phyloP scores from a whole-genome alignment of 83 land plant genomes.

The Picea abies region DNA sequence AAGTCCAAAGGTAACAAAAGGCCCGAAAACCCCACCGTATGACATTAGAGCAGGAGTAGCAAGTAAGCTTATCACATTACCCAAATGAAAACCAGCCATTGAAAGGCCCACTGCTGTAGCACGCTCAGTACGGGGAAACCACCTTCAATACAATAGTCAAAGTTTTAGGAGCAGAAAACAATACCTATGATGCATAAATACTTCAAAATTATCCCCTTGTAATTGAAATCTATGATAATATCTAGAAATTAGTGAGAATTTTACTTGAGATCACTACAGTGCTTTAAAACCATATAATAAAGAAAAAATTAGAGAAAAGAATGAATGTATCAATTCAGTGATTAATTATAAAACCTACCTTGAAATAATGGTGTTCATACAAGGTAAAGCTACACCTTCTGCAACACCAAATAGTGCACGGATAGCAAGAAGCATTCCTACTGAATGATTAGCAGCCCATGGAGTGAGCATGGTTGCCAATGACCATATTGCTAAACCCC shows the following conservation, averaged over 20 bases:
- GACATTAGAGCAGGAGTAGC: slow-evolving; percentile 66
- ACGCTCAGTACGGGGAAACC: slow-evolving; percentile 89
- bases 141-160: slow-evolving; percentile 44
- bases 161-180: too few relatives aligned
- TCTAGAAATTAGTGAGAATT: background rate
- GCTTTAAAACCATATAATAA: slow-evolving; percentile 1
- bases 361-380: slow-evolving; percentile 90
- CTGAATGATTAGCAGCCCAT: slow-evolving; percentile 87
- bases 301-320: background rate
- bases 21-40: slow-evolving; percentile 68
- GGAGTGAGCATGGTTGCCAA: slow-evolving; percentile 85
- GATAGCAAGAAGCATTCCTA: slow-evolving; percentile 58
- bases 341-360: slow-evolving; percentile 37
- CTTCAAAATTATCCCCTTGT: too few relatives aligned
- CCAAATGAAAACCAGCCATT: slow-evolving; percentile 97
- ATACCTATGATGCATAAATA: too few relatives aligned
- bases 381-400: slow-evolving; percentile 94
- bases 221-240: background rate
- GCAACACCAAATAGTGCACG: slow-evolving; percentile 93
- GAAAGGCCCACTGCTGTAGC: slow-evolving; percentile 93
- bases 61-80: slow-evolving; percentile 82
- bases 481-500: slow-evolving; percentile 90
- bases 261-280: background rate
- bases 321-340: background rate
- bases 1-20: slow-evolving; percentile 73